Percentiles rank a stretch among this genome's conserved stretches.
These are phyloP conservation scores for Ceratobasidium sp. DNA, from an alignment of 1,284 basidiomycete species.

Conservation along the genomic window DNA sequence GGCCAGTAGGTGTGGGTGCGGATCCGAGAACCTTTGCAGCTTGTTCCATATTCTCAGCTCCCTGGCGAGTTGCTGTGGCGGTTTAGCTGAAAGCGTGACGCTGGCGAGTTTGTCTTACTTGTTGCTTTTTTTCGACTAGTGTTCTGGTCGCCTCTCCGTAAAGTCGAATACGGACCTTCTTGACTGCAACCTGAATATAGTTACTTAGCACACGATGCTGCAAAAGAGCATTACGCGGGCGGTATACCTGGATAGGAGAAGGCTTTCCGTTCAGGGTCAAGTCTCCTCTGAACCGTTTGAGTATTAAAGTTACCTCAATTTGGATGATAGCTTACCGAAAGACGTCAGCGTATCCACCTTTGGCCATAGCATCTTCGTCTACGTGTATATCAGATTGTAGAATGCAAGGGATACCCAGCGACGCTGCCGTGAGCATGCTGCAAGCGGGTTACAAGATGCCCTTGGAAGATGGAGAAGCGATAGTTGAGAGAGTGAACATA, in stretches of 20 bases:
- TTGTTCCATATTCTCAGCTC: conserved; percentile 27
- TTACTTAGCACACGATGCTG: neutral
- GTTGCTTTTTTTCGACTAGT: neutral
- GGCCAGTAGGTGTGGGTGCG: conserved; percentile 17
- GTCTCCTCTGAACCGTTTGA: neutral
- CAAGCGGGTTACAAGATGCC: too few relatives aligned
- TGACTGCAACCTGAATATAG: conserved; percentile 1
- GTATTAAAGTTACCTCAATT: neutral
- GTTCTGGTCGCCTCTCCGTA: conserved; percentile 8
- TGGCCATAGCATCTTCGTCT: conserved; percentile 6
- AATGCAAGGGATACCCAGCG: neutral
- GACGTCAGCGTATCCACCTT: conserved; percentile 34
- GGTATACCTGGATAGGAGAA: neutral
- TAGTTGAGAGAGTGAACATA: neutral
- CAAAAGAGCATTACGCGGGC: too few relatives aligned
- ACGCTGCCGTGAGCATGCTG: neutral
- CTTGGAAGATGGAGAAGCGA: neutral
- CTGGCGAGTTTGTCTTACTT: neutral
- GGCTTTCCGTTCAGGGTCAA: neutral
- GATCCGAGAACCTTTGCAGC: neutral
- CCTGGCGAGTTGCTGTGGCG: conserved; percentile 2
- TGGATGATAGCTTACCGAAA: conserved; percentile 14
- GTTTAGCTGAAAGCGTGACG: too few relatives aligned
- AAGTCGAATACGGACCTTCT: neutral
- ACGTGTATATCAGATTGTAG: neutral